Conservation (phyloP, 768 basidiomycete genomes). For the Macrolepiota albuminosa region DNA sequence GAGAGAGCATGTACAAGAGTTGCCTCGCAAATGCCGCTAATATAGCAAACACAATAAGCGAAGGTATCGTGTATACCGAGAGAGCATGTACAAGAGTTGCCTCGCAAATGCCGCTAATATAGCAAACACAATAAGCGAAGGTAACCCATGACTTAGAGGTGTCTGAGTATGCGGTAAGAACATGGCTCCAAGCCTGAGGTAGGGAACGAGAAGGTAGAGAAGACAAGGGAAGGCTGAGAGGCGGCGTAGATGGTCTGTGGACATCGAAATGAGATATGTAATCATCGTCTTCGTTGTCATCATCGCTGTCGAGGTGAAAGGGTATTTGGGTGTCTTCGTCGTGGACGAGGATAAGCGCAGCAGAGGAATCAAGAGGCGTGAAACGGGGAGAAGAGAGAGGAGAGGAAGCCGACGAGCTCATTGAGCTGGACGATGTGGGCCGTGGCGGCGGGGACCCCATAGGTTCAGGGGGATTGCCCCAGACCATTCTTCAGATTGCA, state of each 20-base stretch:
- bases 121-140: conserved; percentile 49
- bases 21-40: conserved; percentile 60
- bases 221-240: conserved; percentile 54
- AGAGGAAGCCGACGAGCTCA: conserved; percentile 22
- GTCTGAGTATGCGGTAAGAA: conserved; percentile 45
- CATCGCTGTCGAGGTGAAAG: conserved; percentile 35
- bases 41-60: conserved; percentile 47
- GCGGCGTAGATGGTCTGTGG: conserved; percentile 38
- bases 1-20: conserved; percentile 74
- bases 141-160: conserved; percentile 46
- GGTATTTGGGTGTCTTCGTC: conserved; percentile 41
- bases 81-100: conserved; percentile 76
- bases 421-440: conserved; percentile 18
- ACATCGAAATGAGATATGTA: conserved; percentile 42
- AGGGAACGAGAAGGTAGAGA: conserved; percentile 65
- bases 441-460: conserved; percentile 8
- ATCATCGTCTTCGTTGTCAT: conserved; percentile 31
- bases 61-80: conserved; percentile 64
- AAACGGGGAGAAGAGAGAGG: conserved; percentile 19
- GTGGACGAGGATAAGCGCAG: conserved; percentile 62
- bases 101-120: conserved; percentile 54
- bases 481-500: conserved; percentile 8
- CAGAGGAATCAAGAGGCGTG: conserved; percentile 33
- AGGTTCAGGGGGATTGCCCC: conserved; percentile 15
- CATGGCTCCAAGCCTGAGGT: conserved; percentile 68